Percentiles rank a stretch among this genome's conserved stretches.
Evolutionary conservation across 23 red algal species (phyloP).

Genomic region (Pyropia haitanensis): DNA sequence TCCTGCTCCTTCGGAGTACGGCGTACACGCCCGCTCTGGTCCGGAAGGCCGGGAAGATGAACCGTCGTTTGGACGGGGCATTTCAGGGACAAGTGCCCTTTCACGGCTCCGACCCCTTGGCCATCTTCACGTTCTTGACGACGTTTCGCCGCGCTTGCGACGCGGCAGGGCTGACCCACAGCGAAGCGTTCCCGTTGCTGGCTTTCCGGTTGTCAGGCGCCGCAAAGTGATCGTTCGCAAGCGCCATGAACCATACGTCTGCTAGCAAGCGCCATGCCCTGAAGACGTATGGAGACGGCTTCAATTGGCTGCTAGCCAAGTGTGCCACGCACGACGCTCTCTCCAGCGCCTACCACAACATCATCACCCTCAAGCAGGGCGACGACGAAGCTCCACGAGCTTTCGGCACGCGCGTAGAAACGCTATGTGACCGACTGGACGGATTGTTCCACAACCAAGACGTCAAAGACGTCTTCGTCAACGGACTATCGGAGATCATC

Average conservation of each 20-base stretch:
- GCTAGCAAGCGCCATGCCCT: neutral
- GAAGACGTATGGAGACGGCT: neutral
- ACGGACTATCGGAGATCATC: neutral
- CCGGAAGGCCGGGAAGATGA: no score
- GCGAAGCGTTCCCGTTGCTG: constrained; percentile 12
- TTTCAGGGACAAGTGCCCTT: neutral
- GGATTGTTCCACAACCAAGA: neutral
- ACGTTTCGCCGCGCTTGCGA: constrained; percentile 5
- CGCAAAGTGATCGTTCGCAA: constrained; percentile 1
- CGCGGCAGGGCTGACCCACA: constrained; percentile 1
- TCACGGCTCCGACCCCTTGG: constrained; percentile 7
- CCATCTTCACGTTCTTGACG: constrained; percentile 1
- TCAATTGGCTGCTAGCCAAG: constrained; percentile 3
- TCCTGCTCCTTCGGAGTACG: no score
- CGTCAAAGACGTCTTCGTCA: neutral
- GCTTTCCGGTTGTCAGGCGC: constrained; percentile 2
- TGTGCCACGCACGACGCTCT: constrained; percentile 10
- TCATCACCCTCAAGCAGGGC: neutral
- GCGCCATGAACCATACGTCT: neutral
- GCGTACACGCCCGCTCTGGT: no score
- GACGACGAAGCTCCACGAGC: neutral
- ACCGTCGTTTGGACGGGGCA: no score
- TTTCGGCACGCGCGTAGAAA: constrained; percentile 6
- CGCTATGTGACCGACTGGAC: neutral
- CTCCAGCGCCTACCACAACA: neutral